phyloP scores from a whole-genome alignment of 371 early-diverging fungal species.

The Dichotomocladium elegans region DNA sequence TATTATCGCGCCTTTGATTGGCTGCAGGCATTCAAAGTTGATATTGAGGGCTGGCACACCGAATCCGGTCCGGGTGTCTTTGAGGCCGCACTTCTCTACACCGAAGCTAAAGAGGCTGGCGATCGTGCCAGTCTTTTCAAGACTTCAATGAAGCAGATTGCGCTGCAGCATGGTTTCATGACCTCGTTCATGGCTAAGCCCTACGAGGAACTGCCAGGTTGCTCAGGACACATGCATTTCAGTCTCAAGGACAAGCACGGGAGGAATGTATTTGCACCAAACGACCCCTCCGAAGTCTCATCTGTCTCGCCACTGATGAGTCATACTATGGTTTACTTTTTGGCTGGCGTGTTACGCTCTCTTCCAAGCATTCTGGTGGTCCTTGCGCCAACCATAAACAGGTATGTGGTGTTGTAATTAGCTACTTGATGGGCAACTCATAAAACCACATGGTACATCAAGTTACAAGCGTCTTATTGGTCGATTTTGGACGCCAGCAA shows the following conservation, averaged over 20 bases:
- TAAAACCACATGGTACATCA: not conserved
- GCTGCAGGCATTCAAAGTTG: conserved; percentile 57
- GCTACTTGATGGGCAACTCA: not conserved
- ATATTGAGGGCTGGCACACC: conserved; percentile 78
- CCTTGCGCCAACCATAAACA: conserved; percentile 81
- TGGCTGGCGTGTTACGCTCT: conserved; percentile 73
- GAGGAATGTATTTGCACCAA: conserved; percentile 52
- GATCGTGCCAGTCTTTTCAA: conserved; percentile 83
- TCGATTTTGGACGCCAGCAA: conserved; percentile 86
- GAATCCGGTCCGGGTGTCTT: conserved; percentile 88
- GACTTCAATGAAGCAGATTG: conserved; percentile 72
- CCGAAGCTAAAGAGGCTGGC: conserved; percentile 60
- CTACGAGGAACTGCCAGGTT: conserved; percentile 67
- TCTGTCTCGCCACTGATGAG: conserved; percentile 42
- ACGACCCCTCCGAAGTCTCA: conserved; percentile 13
- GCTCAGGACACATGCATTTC: conserved; percentile 83
- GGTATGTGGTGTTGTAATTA: conserved; percentile 20
- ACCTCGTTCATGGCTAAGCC: conserved; percentile 90
- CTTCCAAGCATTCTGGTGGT: conserved; percentile 74
- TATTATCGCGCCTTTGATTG: conserved; percentile 72
- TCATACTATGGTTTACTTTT: conserved; percentile 57
- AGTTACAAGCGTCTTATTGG: conserved; percentile 84
- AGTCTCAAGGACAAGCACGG: conserved; percentile 53
- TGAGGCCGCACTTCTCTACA: conserved; percentile 75
- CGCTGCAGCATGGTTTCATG: conserved; percentile 64